Percentiles rank a stretch among this genome's conserved stretches.
Conservation (phyloP, 352 stramenopile genomes). For the Chrysophaeum taylorii region DNA sequence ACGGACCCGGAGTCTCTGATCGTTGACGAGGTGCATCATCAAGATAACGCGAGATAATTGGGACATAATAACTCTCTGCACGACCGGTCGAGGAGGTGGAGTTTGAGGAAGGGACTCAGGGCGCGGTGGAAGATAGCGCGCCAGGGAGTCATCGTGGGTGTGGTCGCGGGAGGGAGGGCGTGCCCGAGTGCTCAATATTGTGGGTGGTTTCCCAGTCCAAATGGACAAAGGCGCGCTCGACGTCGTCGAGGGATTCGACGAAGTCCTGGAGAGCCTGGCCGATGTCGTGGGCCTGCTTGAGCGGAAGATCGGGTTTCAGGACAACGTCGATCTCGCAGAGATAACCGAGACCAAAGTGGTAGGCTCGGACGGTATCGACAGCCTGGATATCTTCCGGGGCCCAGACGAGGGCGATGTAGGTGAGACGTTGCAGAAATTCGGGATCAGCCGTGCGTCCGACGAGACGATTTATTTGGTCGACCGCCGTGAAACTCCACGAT, state of each 20-base stretch:
- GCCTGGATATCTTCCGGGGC: constrained; percentile 71
- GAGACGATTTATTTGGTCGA: constrained; percentile 82
- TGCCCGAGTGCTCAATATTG: too few relatives aligned
- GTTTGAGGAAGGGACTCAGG: too few relatives aligned
- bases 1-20: too few relatives aligned
- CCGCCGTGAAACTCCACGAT: constrained; percentile 83
- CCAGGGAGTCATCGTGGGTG: too few relatives aligned
- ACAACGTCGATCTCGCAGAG: constrained; percentile 85
- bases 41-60: too few relatives aligned
- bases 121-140: too few relatives aligned
- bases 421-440: constrained; percentile 83
- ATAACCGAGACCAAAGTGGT: constrained; percentile 94
- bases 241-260: constrained; percentile 83
- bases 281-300: constrained; percentile 87
- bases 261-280: constrained; percentile 88
- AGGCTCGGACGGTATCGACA: constrained; percentile 81
- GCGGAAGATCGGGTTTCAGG: constrained; percentile 71
- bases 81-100: too few relatives aligned
- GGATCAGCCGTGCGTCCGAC: constrained; percentile 54
- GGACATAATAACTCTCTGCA: too few relatives aligned
- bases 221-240: constrained; percentile 94
- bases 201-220: constrained; percentile 87
- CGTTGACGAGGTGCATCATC: too few relatives aligned
- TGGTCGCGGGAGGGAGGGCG: too few relatives aligned
- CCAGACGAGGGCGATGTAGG: constrained; percentile 67